These are phyloP conservation scores for Anisodus acutangulus DNA, from an alignment of 257 asterid species.

Conservation along the genomic window DNA sequence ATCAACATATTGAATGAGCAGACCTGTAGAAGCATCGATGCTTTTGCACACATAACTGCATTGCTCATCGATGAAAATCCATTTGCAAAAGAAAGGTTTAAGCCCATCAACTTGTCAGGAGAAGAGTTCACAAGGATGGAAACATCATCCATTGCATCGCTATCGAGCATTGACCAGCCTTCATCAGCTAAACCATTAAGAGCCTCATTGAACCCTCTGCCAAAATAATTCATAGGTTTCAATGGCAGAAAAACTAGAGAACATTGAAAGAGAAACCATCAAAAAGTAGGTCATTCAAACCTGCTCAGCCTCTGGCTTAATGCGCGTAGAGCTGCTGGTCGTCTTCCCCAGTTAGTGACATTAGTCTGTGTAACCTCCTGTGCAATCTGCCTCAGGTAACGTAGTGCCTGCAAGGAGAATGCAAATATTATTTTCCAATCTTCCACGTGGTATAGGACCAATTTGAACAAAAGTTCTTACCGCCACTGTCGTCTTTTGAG, in stretches of 20 bases:
- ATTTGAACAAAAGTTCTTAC: constrained; percentile 45
- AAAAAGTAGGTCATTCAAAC: constrained; percentile 36
- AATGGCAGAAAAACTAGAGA: constrained; percentile 2
- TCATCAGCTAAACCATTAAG: constrained; percentile 77
- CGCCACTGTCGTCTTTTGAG: constrained; percentile 82
- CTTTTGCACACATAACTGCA: constrained; percentile 81
- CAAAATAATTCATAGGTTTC: not conserved
- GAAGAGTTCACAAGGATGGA: constrained; percentile 79
- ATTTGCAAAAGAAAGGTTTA: constrained; percentile 64
- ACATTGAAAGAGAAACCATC: not conserved
- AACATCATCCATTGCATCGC: constrained; percentile 79
- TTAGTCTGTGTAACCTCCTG: constrained; percentile 75
- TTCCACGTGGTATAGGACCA: not conserved
- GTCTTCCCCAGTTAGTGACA: constrained; percentile 80
- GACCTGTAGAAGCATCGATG: constrained; percentile 93
- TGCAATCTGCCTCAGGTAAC: constrained; percentile 82
- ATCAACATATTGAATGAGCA: not conserved
- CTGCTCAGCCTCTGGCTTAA: constrained; percentile 85
- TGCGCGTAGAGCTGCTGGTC: constrained; percentile 88
- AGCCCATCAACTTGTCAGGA: constrained; percentile 76
- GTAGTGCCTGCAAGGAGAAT: constrained; percentile 65
- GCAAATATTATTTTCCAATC: not conserved
- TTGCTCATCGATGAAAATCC: constrained; percentile 69
- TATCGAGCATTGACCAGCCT: constrained; percentile 81
- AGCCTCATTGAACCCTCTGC: constrained; percentile 92